Conservation (phyloP, 805 yeast species). For the Nadsonia fulvescens region DNA sequence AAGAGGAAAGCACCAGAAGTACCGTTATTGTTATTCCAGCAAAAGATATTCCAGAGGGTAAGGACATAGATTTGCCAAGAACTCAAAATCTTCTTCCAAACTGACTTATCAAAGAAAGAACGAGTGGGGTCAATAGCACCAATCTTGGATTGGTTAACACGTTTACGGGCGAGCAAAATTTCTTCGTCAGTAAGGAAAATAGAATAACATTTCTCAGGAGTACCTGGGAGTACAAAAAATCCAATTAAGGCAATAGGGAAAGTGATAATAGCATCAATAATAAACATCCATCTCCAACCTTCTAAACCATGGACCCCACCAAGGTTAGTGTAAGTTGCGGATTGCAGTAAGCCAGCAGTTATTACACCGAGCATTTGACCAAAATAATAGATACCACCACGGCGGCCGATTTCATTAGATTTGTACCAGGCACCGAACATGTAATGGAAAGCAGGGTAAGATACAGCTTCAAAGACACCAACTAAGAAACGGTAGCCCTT, state of each 20-base stretch:
- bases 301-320: conserved; percentile 33
- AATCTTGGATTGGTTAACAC: conserved; percentile 15
- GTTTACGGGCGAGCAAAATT: conserved; percentile 29
- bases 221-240: conserved; percentile 41
- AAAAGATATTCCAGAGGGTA: conserved; percentile 34
- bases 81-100: conserved; percentile 35
- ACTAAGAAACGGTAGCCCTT: conserved; percentile 46
- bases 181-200: conserved; percentile 37
- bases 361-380: conserved; percentile 45
- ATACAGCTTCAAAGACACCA: conserved; percentile 50
- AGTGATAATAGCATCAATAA: conserved; percentile 43
- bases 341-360: conserved; percentile 43
- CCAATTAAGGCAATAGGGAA: conserved; percentile 38
- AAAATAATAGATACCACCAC: conserved; percentile 39
- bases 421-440: conserved; percentile 34
- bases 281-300: conserved; percentile 59
- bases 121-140: conserved; percentile 6
- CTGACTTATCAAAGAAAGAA: conserved; percentile 22
- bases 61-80: conserved; percentile 45
- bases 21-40: conserved; percentile 39
- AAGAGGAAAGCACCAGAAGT: conserved; percentile 36
- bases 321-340: conserved; percentile 30
- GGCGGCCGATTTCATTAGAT: conserved; percentile 36
- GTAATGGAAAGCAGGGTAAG: conserved; percentile 28
- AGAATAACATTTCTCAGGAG: conserved; percentile 38